phyloP scores from a whole-genome alignment of 2,329 filamentous ascomycete genomes.

The Trichoderma arundinaceum region DNA sequence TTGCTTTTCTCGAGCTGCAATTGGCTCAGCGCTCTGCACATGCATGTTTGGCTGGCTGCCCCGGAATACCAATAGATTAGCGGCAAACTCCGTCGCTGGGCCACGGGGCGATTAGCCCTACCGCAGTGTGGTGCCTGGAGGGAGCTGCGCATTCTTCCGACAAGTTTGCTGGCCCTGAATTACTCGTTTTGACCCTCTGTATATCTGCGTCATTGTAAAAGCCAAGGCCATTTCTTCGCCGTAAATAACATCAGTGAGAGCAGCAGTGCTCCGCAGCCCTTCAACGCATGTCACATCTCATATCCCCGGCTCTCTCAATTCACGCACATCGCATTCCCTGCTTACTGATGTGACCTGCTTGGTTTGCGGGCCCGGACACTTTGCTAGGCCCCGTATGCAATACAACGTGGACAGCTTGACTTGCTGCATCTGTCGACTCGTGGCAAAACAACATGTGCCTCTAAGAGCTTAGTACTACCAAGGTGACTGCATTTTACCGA shows the following conservation, averaged over 20 bases:
- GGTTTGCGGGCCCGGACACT: neutral
- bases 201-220: too few species aligned
- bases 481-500: neutral
- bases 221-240: too few species aligned
- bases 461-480: neutral
- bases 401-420: conserved; percentile 20
- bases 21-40: conserved; percentile 21
- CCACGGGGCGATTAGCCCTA: too few species aligned
- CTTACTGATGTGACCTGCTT: conserved; percentile 14
- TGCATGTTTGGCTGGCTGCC: conserved; percentile 20
- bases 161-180: too few species aligned
- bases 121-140: too few species aligned
- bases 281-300: too few species aligned
- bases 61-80: conserved; percentile 11
- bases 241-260: too few species aligned
- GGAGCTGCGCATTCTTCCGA: too few species aligned
- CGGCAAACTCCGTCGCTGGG: conserved; percentile 1
- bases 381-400: conserved; percentile 16
- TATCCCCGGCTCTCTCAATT: too few species aligned
- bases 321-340: neutral
- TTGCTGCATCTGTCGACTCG: conserved; percentile 19
- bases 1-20: conserved; percentile 15
- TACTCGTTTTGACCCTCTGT: too few species aligned
- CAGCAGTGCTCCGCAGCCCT: too few species aligned
- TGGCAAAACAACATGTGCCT: conserved; percentile 3